A percentile compares a stretch with the other conserved stretches of the same genome.
Conservation (phyloP, 2,329 filamentous ascomycete species). For the Falciphora oryzae region DNA sequence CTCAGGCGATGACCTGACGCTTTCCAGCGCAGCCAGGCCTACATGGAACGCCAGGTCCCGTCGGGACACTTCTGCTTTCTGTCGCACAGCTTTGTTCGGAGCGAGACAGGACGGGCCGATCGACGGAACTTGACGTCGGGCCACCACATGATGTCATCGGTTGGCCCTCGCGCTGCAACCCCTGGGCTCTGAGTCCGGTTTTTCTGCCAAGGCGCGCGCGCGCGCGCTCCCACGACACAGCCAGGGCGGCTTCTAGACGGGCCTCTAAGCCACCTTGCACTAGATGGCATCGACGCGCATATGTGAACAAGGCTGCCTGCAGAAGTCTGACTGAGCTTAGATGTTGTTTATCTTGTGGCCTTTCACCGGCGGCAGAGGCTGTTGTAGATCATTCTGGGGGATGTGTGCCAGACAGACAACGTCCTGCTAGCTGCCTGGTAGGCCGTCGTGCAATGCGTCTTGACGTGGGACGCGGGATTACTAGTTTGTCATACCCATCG, state of each 20-base stretch:
- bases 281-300: not conserved
- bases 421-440: not conserved
- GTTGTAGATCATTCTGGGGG: too few species aligned
- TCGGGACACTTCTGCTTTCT: not conserved
- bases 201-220: not conserved
- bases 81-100: not conserved
- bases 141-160: constrained; percentile 14
- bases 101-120: not conserved
- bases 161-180: not conserved
- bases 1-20: not conserved
- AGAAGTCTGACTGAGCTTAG: not conserved
- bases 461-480: not conserved
- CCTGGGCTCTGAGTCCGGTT: not conserved
- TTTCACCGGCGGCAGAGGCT: not conserved
- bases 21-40: not conserved
- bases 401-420: not conserved
- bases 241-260: not conserved
- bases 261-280: not conserved
- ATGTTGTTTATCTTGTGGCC: not conserved
- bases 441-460: not conserved
- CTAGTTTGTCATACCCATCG: not conserved
- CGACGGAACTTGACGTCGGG: not conserved
- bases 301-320: not conserved
- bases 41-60: constrained; percentile 1
- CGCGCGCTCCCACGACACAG: not conserved